Percentiles rank a stretch among this genome's conserved stretches.
Evolutionary conservation across 2,329 filamentous ascomycete genomes (phyloP).

Genomic region (Thielaviopsis musarum): DNA sequence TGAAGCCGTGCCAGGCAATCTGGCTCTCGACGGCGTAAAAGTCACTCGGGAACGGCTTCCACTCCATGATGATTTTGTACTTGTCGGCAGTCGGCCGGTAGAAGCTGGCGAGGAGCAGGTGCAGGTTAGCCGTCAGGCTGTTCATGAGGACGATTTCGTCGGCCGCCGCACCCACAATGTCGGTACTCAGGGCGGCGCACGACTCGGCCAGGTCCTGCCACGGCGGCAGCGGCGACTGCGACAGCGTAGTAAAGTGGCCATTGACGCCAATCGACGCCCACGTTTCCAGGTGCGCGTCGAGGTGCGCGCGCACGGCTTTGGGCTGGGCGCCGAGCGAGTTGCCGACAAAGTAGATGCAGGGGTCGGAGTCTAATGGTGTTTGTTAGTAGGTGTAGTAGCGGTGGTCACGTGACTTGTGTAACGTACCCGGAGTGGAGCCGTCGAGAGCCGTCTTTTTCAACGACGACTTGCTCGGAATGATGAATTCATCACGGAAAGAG

Average conservation of each 20-base stretch:
- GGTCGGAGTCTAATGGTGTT: slow-evolving; percentile 17
- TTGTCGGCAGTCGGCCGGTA: slow-evolving; percentile 48
- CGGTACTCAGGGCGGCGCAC: slow-evolving; percentile 51
- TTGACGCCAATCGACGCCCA: slow-evolving; percentile 76
- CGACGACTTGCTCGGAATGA: slow-evolving; percentile 58
- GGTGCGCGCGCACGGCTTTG: slow-evolving; percentile 43
- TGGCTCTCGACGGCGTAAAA: slow-evolving; percentile 76
- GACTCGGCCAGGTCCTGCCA: slow-evolving; percentile 71
- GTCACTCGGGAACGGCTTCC: slow-evolving; percentile 79
- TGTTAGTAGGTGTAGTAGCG: neutral
- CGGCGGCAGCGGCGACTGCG: slow-evolving; percentile 47
- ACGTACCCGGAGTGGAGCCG: slow-evolving; percentile 25
- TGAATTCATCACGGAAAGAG: slow-evolving; percentile 51
- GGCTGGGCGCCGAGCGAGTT: slow-evolving; percentile 82
- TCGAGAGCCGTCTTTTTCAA: slow-evolving; percentile 45
- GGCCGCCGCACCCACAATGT: slow-evolving; percentile 54
- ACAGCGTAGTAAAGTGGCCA: slow-evolving; percentile 59
- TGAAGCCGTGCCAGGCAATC: slow-evolving; percentile 50
- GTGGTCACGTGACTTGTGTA: neutral
- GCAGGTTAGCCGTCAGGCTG: slow-evolving; percentile 65
- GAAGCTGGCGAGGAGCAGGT: slow-evolving; percentile 71
- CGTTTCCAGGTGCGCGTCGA: slow-evolving; percentile 59
- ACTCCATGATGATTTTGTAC: slow-evolving; percentile 77
- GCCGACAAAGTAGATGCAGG: slow-evolving; percentile 64
- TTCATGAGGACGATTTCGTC: slow-evolving; percentile 78